Evolutionary conservation across 163 green algal species (phyloP), one percentile per base, ranked within the genome.

Genomic region (Dunaliella salina): DNA sequence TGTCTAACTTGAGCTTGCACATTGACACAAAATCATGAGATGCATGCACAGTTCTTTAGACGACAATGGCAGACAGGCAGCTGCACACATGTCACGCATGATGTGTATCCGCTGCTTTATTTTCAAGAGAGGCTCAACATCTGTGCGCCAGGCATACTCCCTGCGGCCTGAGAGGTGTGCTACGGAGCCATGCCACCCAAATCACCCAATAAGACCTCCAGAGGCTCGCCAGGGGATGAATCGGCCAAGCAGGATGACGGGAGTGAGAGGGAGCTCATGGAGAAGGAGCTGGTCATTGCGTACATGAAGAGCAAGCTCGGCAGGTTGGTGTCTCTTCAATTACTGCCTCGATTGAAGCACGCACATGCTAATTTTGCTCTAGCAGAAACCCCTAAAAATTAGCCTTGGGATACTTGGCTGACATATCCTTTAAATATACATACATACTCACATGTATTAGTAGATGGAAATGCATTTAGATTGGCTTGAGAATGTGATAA

Each of bases 261-360:
- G 75, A 88, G 90, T 34, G 92, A 93, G 83, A 92, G 88, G 45
- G 91, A 94, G 86, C 88, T 95, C 3, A 86, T 95, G 35, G 94
- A 97, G 82, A 92, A 92, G 84, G 93, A 96, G 87, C 90, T 97
- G 12, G 86, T 95, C 13, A 94, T 96, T 29, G 86, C 86, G 17
- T 94, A 94, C 50, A 88, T 97, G 1, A 95, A 94, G 78, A 93
- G 89, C 33, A 94, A 93, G 88, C 90, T 97, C 0, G 91, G 91
- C 57, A 91, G 89, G 91, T 93, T 82, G 11, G 84, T 78, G 67
- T 18, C 40, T 50, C 40, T 50, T 50, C 15, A 83, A 45, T 3
- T 81, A 12, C 17, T 45, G 18, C 17, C 32, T 11, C 13, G 25
- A 3, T 79, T 79, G 25, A 30, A 79, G 67, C 67, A 79, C 25